Percentiles rank a stretch among this genome's conserved stretches.
Evolutionary conservation across 1,284 basidiomycete genomes (phyloP).

Genomic region (Tilletiaria anomala): DNA sequence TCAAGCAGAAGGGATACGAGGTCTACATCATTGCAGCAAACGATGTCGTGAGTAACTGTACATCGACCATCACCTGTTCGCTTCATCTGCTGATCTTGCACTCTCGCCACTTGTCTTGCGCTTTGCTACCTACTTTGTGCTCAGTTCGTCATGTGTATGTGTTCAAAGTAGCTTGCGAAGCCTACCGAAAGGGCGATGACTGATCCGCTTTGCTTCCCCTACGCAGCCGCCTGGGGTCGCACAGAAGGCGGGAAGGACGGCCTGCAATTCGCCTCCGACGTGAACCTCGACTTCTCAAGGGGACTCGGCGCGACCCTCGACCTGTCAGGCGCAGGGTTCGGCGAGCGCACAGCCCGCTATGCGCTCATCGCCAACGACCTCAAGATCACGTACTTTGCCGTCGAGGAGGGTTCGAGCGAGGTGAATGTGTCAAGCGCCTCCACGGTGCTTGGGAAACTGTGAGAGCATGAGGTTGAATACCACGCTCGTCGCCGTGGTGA

Average conservation of each 20-base stretch:
- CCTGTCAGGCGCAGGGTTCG: constrained; percentile 48
- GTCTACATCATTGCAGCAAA: constrained; percentile 44
- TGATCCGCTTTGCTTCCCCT: too few species aligned
- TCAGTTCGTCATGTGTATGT: constrained; percentile 31
- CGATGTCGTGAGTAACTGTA: too few species aligned
- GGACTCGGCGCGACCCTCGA: constrained; percentile 55
- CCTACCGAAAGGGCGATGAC: too few species aligned
- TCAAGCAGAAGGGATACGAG: constrained; percentile 55
- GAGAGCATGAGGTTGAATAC: too few species aligned
- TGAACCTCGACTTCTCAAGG: constrained; percentile 52
- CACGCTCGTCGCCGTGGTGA: too few species aligned
- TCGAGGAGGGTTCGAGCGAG: neutral
- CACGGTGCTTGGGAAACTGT: neutral
- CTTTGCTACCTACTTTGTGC: too few species aligned
- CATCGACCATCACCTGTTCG: too few species aligned
- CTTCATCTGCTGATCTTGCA: too few species aligned
- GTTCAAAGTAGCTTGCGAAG: too few species aligned
- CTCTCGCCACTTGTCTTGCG: too few species aligned
- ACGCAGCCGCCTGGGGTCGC: constrained; percentile 3
- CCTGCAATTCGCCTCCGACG: constrained; percentile 52
- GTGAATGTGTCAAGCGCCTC: neutral
- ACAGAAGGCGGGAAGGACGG: constrained; percentile 48
- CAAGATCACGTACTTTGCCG: constrained; percentile 39
- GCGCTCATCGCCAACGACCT: constrained; percentile 58
- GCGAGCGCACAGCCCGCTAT: constrained; percentile 55